Evolutionary conservation across 1,139 yeast genomes (phyloP), one percentile per base, ranked within the genome.

Genomic region (Hanseniaspora gamundiae): DNA sequence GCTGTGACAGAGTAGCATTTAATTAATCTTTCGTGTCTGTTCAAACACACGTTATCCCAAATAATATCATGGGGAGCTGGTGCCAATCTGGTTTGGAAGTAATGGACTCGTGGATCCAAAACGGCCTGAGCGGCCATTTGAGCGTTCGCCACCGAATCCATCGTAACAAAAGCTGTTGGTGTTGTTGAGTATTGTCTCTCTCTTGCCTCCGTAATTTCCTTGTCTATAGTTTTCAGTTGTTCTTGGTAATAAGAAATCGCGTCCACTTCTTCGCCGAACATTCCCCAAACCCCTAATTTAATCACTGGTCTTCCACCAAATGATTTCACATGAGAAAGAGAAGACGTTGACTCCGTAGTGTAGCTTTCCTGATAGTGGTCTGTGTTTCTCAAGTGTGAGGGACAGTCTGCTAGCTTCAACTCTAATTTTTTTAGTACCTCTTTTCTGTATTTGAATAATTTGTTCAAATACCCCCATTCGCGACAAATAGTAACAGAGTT

Each of bases 81-180:
- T 0, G 93, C 93, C 45, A 81, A 64, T 35, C 74, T 68, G 0
- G 84, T 80, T 48, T 81, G 78, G 45, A 82, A 65, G 52, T 77
- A 79, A 56, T 80, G 78, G 9, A 80, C 87, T 48, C 85, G 68
- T 6, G 91, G 91, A 55, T 82, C 91, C 45, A 82, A 61, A 0
- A 82, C 83, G 0, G 91, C 82, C 56, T 82, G 93, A 0, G 91
- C 91, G 2, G 85, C 83, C 85, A 81, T 80, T 60, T 82, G 93
- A 0, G 91, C 91, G 40, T 83, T 76, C 0, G 91, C 91, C 1
- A 81, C 91, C 0, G 86, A 76, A 51, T 80, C 86, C 91, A 82
- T 80, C 1, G 91, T 82, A 6, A 82, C 74, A 55, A 82, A 82
- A 0, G 91, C 91, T 9, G 85, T 74, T 9, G 85, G 78, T 0